Percentiles rank a stretch among this genome's conserved stretches.
Conservation (phyloP, 2,329 filamentous ascomycete species). For the Aspergillus udagawae region DNA sequence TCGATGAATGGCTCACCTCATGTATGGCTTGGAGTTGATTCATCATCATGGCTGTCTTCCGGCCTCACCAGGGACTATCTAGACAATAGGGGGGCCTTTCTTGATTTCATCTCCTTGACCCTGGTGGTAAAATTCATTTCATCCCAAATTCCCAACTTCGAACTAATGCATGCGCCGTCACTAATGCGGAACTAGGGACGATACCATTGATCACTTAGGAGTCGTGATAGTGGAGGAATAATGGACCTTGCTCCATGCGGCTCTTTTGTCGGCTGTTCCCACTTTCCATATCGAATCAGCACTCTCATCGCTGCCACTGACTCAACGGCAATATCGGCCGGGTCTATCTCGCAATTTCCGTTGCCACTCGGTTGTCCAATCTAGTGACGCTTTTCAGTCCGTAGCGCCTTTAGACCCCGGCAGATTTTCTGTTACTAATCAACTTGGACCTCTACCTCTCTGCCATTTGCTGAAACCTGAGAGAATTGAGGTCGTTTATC, state of each 20-base stretch:
- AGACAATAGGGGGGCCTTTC: neutral
- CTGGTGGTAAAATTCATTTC: neutral
- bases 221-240: neutral
- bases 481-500: constrained; percentile 1
- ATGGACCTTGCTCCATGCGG: neutral
- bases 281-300: neutral
- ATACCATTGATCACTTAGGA: neutral
- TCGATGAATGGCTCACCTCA: neutral
- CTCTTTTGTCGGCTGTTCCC: neutral
- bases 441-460: neutral
- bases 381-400: neutral
- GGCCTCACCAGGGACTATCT: neutral
- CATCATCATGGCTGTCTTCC: neutral
- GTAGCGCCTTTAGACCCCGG: neutral
- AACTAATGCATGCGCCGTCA: neutral
- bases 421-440: neutral
- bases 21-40: neutral
- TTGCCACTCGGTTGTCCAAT: neutral
- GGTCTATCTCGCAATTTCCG: neutral
- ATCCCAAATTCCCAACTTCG: neutral
- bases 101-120: neutral
- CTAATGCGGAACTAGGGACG: neutral
- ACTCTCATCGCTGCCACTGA: neutral
- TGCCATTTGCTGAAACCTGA: constrained; percentile 23
- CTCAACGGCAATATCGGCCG: neutral